Percentiles rank a stretch among this genome's conserved stretches.
Conservation (phyloP, 768 basidiomycete genomes). For the Tylopilus rubrobrunneus region DNA sequence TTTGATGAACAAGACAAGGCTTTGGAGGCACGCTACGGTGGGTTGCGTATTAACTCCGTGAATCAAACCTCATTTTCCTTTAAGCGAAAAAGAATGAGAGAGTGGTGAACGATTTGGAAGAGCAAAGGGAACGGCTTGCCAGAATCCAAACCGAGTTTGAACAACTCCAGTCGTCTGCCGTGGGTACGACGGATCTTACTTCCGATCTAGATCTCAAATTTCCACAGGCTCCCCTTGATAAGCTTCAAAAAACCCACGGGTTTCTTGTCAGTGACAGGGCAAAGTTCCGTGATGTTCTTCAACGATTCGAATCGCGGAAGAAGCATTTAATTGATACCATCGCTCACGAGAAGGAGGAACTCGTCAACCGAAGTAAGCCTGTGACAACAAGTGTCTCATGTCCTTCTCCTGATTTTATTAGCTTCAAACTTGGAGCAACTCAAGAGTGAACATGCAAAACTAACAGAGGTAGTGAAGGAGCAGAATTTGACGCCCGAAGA, state of each 20-base stretch:
- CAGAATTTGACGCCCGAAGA: slow-evolving; percentile 94
- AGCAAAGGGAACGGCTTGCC: slow-evolving; percentile 45
- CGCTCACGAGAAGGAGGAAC: slow-evolving; percentile 61
- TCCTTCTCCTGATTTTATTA: slow-evolving; percentile 26
- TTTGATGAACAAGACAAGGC: slow-evolving; percentile 67
- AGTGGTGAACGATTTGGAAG: slow-evolving; percentile 61
- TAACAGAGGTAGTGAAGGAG: slow-evolving; percentile 65
- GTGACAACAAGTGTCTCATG: background rate
- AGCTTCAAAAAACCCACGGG: slow-evolving; percentile 58
- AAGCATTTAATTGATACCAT: slow-evolving; percentile 66
- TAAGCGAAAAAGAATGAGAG: slow-evolving; percentile 69
- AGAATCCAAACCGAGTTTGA: slow-evolving; percentile 50
- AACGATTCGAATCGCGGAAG: slow-evolving; percentile 65
- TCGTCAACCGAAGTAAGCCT: slow-evolving; percentile 49
- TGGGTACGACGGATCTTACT: slow-evolving; percentile 26
- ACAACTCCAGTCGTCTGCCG: slow-evolving; percentile 59
- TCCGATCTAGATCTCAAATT: background rate
- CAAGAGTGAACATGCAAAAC: slow-evolving; percentile 57
- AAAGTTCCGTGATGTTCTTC: slow-evolving; percentile 74
- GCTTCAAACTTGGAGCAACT: slow-evolving; percentile 61
- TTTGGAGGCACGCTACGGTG: slow-evolving; percentile 77
- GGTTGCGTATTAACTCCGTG: slow-evolving; percentile 11
- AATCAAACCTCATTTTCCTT: background rate
- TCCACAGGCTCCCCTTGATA: slow-evolving; percentile 57
- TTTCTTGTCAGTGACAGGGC: slow-evolving; percentile 68